Percentiles rank a stretch among this genome's conserved stretches.
Conservation (phyloP, 805 yeast genomes). For the Candida tammaniensis region DNA sequence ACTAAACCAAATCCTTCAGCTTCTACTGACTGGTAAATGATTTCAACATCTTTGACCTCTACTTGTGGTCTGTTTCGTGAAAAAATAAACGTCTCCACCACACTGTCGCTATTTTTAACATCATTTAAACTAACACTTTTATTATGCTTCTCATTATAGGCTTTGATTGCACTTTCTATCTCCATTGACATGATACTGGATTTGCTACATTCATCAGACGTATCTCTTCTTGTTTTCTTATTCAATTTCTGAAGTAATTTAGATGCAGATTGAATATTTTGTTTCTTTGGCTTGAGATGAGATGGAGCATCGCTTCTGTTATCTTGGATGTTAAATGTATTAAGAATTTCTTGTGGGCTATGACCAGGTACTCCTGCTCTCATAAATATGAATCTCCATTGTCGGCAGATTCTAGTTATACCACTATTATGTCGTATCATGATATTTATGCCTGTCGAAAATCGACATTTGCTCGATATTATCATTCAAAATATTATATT, state of each 20-base stretch:
- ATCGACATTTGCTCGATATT: no score
- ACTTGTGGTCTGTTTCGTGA: slow-evolving; percentile 18
- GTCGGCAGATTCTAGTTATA: no score
- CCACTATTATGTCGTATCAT: no score
- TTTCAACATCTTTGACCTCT: slow-evolving; percentile 16
- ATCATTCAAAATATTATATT: no score
- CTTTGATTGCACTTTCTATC: slow-evolving; percentile 19
- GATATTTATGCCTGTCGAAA: no score
- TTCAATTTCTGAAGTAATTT: slow-evolving; percentile 2
- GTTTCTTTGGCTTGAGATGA: neutral
- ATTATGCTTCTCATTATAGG: slow-evolving; percentile 5
- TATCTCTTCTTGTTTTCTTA: slow-evolving; percentile 29
- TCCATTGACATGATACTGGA: slow-evolving; percentile 25
- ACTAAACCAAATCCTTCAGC: slow-evolving; percentile 38
- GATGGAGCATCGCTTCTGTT: no score
- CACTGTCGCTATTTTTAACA: slow-evolving; percentile 18
- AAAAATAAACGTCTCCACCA: slow-evolving; percentile 24
- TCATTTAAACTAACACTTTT: slow-evolving; percentile 13
- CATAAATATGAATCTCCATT: no score
- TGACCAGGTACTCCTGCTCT: no score
- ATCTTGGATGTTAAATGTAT: no score
- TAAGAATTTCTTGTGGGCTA: no score
- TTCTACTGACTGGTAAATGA: slow-evolving; percentile 27
- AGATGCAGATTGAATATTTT: neutral
- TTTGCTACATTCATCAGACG: slow-evolving; percentile 26